Evolutionary conservation across 805 yeast genomes (phyloP), one percentile per base, ranked within the genome.

Genomic region (Helenozyma baotianmanensis): DNA sequence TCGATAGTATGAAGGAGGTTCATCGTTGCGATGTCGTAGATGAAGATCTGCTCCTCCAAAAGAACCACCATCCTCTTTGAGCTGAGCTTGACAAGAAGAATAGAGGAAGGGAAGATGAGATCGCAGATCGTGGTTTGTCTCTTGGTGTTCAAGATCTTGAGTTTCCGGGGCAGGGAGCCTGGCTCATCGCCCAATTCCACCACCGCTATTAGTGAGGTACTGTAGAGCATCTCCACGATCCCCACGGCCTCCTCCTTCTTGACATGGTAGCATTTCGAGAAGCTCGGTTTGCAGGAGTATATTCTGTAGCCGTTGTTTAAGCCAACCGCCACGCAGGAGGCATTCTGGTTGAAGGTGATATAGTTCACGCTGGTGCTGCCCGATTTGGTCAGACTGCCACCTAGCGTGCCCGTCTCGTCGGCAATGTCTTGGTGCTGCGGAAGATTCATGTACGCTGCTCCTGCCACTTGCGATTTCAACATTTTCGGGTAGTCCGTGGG

Each of bases 201-300:
- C 6, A 86, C 64, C 0, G 95, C 96, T 15, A 92, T 74, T 23
- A 90, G 67, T 5, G 95, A 82, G 0, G 97, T 87, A 26, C 88
- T 72, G 51, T 88, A 90, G 16, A 90, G 72, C 97, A 92, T 89
- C 53, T 88, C 96, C 9, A 87, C 79, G 1, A 84, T 71, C 2
- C 81, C 80, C 9, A 80, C 73, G 1, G 84, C 74, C 29, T 79
- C 80, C 32, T 57, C 56, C 32, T 52, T 54, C 23, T 51, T 49
- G 26, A 51, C 49, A 36, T 56, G 62, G 36, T 48, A 62, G 40
- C 67, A 58, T 29, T 58, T 56, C 22, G 89, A 89, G 56, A 85
- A 82, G 15, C 27, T 30, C 11, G 95, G 95, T 43, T 83, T 88
- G 58, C 96, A 88, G 51, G 85, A 85, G 68, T 74, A 90, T 29